Conservation (phyloP, 441 rosid genomes). For the Populus hybrid region DNA sequence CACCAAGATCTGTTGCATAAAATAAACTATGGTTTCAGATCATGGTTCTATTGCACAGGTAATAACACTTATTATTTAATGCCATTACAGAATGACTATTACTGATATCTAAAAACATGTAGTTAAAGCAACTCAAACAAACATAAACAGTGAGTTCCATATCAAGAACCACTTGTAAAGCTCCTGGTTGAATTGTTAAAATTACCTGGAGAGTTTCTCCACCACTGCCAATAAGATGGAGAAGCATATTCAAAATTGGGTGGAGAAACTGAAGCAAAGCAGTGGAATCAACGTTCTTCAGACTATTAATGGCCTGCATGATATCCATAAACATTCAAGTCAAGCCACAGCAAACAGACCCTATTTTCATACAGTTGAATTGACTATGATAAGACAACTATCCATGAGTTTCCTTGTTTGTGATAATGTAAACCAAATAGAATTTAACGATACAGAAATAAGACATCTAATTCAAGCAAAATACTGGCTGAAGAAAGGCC, state of each 20-base stretch:
- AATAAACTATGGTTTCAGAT: background rate
- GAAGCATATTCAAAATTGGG: slow-evolving; percentile 96
- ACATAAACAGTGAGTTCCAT: background rate
- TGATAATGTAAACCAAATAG: background rate
- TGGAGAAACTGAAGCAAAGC: slow-evolving; percentile 99
- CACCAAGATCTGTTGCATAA: background rate
- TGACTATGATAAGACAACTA: background rate
- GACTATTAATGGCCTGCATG: slow-evolving; percentile 95
- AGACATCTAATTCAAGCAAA: background rate
- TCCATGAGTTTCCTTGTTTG: background rate
- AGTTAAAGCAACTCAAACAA: background rate
- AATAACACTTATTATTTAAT: background rate
- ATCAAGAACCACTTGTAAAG: slow-evolving; percentile 10
- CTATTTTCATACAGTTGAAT: background rate
- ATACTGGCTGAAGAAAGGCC: background rate
- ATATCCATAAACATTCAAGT: background rate
- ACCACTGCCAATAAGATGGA: slow-evolving; percentile 99
- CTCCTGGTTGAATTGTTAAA: background rate
- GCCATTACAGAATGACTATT: background rate
- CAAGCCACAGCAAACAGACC: background rate
- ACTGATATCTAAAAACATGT: background rate
- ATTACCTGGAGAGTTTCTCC: slow-evolving; percentile 99
- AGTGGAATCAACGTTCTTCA: slow-evolving; percentile 97
- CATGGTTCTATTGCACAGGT: background rate
- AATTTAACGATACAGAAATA: too few species aligned